Base-by-base conservation (phyloP, 1,139 yeast species). In the Pichia sp. region DNA sequence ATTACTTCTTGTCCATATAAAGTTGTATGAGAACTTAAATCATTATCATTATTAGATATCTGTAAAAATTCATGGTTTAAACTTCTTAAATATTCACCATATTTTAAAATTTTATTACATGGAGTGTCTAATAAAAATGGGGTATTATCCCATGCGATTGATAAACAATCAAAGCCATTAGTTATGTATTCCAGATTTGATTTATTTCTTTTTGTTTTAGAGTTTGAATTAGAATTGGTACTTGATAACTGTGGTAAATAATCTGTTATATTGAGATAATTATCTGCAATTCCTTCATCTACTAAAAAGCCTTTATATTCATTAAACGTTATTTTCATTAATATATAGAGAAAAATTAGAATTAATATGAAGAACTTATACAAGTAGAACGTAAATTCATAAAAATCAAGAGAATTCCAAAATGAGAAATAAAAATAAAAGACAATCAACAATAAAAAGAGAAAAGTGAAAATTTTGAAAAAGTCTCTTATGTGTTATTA, bases 31-130 rank as follows among this genome's bases (percentile, higher is more conserved):
- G 49, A 45, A 26, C 51, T 48, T 22, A 48, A 39, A 11, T 48
- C 55, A 6, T 50, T 51, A n/a, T 60, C 65, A 8, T 67, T 74
- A 34, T 76, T 87, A 48, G 29, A 20, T 5, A 23, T n/a, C 3
- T 9, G 9, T n/a, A 7, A 3, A 8, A 37, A n/a, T 23, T 30
- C 27, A 23, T 33, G 20, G 10, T 35, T 26, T 35, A 33, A 20
- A n/a, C 6, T 6, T 26, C 40, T 20, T 6, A 35, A n/a, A 32
- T 16, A 28, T 25, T 8, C 20, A 11, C 33, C 39, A 23, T 27
- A 24, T 7, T 9, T 20, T 4, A 6, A 20, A 9, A 16, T 20
- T 6, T 31, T 35, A 35, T 9, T 30, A 35, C n/a, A 26, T 2
- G 24, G 30, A 12, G 16, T 24, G 9, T 25, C 29, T 4, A n/a